Evolutionary conservation across 2,329 filamentous ascomycete genomes (phyloP).

Genomic region (Colletotrichum sp.): DNA sequence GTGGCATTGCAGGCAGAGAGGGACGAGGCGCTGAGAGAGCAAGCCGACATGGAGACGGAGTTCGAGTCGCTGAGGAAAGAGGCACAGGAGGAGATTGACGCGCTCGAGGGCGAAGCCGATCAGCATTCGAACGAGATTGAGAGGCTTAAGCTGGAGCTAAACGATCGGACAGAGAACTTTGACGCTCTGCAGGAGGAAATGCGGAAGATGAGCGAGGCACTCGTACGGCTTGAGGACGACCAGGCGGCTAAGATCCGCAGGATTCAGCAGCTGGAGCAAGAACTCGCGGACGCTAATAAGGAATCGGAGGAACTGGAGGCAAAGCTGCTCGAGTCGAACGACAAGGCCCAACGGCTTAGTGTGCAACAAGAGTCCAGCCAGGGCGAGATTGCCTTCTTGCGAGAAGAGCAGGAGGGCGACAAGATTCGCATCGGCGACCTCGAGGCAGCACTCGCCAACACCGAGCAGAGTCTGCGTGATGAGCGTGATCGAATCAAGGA

Average conservation of each 20-base stretch:
- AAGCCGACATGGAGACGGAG: constrained; percentile 62
- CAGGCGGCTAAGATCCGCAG: constrained; percentile 78
- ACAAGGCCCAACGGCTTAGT: constrained; percentile 84
- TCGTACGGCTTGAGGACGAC: constrained; percentile 89
- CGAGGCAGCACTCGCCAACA: constrained; percentile 79
- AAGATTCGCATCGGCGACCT: constrained; percentile 98
- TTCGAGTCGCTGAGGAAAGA: constrained; percentile 67
- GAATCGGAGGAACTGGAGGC: constrained; percentile 88
- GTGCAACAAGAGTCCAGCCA: constrained; percentile 94
- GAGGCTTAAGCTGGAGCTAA: constrained; percentile 73
- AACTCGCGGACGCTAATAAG: constrained; percentile 81
- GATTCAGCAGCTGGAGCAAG: constrained; percentile 83
- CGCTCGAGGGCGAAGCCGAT: constrained; percentile 74
- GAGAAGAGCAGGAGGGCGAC: constrained; percentile 95
- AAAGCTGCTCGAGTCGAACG: constrained; percentile 82
- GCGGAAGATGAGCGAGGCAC: constrained; percentile 85
- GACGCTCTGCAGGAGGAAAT: constrained; percentile 92
- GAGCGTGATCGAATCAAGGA: constrained; percentile 80
- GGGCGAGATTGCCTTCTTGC: constrained; percentile 90
- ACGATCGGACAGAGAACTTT: constrained; percentile 84
- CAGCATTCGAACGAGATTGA: constrained; percentile 74
- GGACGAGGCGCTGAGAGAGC: constrained; percentile 79
- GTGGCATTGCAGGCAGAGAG: constrained; percentile 81
- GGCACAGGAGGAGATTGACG: constrained; percentile 70
- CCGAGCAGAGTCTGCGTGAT: constrained; percentile 81